Evolutionary conservation across 2,329 filamentous ascomycete genomes (phyloP), one percentile per base, ranked within the genome.

Genomic region (Stachybotrys chlorohalonatus): DNA sequence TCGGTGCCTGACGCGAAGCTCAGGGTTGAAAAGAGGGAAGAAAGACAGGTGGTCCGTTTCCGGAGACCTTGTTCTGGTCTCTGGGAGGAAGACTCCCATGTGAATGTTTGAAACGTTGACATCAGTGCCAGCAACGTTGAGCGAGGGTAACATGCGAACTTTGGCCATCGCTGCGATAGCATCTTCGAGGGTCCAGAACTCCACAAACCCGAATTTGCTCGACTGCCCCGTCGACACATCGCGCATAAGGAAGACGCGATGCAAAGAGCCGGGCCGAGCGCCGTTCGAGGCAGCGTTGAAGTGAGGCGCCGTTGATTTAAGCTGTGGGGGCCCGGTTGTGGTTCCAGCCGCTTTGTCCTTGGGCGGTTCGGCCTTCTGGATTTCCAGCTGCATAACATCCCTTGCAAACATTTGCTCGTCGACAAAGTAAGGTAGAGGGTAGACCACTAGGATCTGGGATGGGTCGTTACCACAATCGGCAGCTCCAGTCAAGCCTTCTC

Each of bases 151-250:
- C 39, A 84, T 85, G 46, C 83, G 82, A 61, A 87, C 86, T 60
- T 90, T 89, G 24, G 80, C 77, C 64, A 92, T 73, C 5, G 90
- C 90, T 24, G 84, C 86, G 66, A 85, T 80, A 2, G 90, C 88
- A 67, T 94, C 89, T 66, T 87, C 83, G 16, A 90, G 75, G 0
- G 83, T 87, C 62, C 83, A 85, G 66, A 92, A 95, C 68, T 95
- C 90, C 1, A 85, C 90, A 69, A 95, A 95, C 0, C 89, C 90
- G 62, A 90, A 95, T 60, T 85, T 82, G 78, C 88, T 89, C 52
- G 86, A 90, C 57, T 89, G 85, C 54, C 89, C 81, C 5, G 79
- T 86, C 57, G 76, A 78, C 49, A 84, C 79, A 64, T 93, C 87
- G 54, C 90, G 82, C 63, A 94, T 85, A 31, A 95, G 73, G 57